Evolutionary conservation across 1,284 basidiomycete genomes (phyloP).

Genomic region (Trichosporon inkin): DNA sequence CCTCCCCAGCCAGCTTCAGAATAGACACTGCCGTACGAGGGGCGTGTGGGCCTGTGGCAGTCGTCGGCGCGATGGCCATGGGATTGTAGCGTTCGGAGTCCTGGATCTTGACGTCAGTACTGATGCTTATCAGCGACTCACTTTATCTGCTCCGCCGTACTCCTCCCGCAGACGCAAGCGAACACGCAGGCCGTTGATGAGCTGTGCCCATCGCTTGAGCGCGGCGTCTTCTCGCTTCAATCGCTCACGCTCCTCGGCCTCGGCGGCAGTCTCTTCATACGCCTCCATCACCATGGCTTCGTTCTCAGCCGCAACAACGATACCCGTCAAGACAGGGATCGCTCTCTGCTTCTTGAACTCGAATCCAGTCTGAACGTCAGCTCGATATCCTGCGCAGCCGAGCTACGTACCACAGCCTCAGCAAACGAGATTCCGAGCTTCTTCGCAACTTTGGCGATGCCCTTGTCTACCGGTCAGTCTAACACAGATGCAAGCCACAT

Average conservation of each 20-base stretch:
- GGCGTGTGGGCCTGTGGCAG: not conserved
- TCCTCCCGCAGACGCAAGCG: conserved; percentile 74
- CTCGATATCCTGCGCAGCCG: not conserved
- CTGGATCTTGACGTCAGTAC: conserved; percentile 28
- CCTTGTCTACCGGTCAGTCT: conserved; percentile 62
- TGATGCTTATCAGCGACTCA: conserved; percentile 17
- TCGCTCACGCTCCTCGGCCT: conserved; percentile 70
- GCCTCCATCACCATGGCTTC: conserved; percentile 76
- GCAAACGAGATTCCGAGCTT: conserved; percentile 83
- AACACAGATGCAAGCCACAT: conserved; percentile 45
- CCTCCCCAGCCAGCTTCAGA: conserved; percentile 29
- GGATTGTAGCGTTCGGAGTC: conserved; percentile 34
- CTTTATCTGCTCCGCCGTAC: conserved; percentile 58
- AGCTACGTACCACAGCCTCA: conserved; percentile 66
- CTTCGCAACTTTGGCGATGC: conserved; percentile 75
- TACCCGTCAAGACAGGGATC: conserved; percentile 75
- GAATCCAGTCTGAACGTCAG: conserved; percentile 59
- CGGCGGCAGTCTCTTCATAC: conserved; percentile 74
- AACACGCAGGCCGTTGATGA: conserved; percentile 83
- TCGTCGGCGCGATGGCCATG: conserved; percentile 25
- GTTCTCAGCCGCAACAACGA: conserved; percentile 80
- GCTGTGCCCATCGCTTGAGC: conserved; percentile 80
- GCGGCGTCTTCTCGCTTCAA: conserved; percentile 73
- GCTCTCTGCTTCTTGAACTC: conserved; percentile 89
- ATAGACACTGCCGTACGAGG: conserved; percentile 28